A percentile compares a stretch with the other conserved stretches of the same genome.
Evolutionary conservation across 768 basidiomycete genomes (phyloP).

Genomic region (Lentinula sp.): DNA sequence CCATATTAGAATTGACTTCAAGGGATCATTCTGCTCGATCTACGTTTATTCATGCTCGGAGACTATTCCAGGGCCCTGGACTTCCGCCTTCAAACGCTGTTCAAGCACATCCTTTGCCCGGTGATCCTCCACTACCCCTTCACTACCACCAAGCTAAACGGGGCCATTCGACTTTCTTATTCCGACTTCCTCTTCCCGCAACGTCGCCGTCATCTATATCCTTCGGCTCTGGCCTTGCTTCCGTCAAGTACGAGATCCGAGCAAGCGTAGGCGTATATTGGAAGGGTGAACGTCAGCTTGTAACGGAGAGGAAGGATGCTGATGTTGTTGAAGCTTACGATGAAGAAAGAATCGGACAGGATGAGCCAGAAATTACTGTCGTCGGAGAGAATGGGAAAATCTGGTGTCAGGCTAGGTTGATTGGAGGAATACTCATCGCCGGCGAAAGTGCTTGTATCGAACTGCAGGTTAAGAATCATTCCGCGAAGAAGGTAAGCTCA

Average conservation of each 20-base stretch:
- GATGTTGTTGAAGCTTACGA: conserved; percentile 60
- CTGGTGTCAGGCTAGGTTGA: conserved; percentile 64
- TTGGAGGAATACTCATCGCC: conserved; percentile 57
- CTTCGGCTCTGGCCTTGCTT: conserved; percentile 66
- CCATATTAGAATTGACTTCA: conserved; percentile 57
- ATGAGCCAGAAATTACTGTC: conserved; percentile 51
- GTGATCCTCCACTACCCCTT: conserved; percentile 54
- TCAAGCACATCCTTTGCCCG: conserved; percentile 50
- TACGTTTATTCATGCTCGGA: conserved; percentile 63
- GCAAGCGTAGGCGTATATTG: conserved; percentile 69
- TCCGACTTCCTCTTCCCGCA: conserved; percentile 65
- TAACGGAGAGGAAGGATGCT: conserved; percentile 54
- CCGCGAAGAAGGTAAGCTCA: conserved; percentile 59
- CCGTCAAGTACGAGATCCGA: conserved; percentile 65
- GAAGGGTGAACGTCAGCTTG: conserved; percentile 68
- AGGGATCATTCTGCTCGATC: conserved; percentile 78
- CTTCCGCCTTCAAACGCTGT: conserved; percentile 85
- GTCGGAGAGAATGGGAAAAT: conserved; percentile 78
- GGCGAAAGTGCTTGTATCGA: conserved; percentile 71
- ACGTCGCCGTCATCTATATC: conserved; percentile 65
- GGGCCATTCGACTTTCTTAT: conserved; percentile 74
- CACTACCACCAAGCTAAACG: conserved; percentile 70
- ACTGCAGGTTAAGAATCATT: conserved; percentile 78
- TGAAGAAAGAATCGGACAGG: conserved; percentile 24
- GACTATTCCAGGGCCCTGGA: conserved; percentile 76